Evolutionary conservation across 176 grass and related monocot species (phyloP).

Genomic region (Lolium rigidum): DNA sequence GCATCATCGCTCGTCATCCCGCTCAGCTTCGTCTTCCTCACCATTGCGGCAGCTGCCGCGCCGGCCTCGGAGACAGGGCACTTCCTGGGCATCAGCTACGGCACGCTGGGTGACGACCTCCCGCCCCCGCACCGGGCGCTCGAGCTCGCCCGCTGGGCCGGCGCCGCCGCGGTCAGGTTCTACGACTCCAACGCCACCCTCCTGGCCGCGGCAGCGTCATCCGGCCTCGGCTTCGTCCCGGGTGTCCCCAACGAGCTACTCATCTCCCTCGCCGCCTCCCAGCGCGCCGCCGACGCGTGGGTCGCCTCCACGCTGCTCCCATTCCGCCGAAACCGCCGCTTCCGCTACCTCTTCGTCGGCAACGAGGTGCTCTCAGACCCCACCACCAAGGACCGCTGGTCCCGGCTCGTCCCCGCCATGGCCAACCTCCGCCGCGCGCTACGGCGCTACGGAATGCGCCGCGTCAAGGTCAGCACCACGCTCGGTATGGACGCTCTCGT

Average conservation of each 20-base stretch:
- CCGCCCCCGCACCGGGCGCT: conserved; percentile 42
- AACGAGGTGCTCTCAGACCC: conserved; percentile 77
- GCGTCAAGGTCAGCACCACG: conserved; percentile 62
- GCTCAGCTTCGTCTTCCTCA: conserved; percentile 30
- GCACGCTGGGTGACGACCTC: conserved; percentile 70
- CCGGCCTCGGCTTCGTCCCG: conserved; percentile 56
- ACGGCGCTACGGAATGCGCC: conserved; percentile 27
- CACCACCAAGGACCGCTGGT: conserved; percentile 49
- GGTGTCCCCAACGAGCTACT: conserved; percentile 67
- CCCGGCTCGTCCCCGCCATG: conserved; percentile 63
- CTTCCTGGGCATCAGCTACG: conserved; percentile 68
- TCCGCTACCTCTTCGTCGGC: conserved; percentile 66
- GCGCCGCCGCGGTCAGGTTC: conserved; percentile 60
- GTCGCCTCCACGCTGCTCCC: conserved; percentile 61
- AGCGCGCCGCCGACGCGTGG: conserved; percentile 53
- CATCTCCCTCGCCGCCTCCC: conserved; percentile 45
- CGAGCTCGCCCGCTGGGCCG: conserved; percentile 50
- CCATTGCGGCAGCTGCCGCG: background rate
- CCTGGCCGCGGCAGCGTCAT: conserved; percentile 51
- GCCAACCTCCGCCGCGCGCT: conserved; percentile 52
- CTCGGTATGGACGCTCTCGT: conserved; percentile 59
- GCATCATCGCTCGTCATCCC: background rate
- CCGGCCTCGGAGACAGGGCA: background rate
- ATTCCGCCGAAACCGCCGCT: conserved; percentile 41
- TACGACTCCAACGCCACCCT: conserved; percentile 74